These are phyloP conservation scores for Leptographium lundbergii DNA, from an alignment of 2,329 filamentous ascomycete species.

Conservation along the genomic window DNA sequence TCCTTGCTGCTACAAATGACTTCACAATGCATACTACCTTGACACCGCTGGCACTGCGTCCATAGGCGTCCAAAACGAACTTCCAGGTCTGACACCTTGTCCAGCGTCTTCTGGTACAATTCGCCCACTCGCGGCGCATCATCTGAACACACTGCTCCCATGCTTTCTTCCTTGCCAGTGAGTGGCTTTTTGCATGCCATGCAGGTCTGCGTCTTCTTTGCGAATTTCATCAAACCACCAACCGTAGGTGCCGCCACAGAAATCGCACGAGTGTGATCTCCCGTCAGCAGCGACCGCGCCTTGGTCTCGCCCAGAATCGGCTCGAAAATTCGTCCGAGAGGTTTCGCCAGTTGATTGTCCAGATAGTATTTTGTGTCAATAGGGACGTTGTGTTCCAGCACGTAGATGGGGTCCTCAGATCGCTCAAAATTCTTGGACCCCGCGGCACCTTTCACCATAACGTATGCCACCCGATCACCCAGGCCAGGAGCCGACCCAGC, in stretches of 20 bases:
- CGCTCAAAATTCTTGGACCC: slow-evolving; percentile 94
- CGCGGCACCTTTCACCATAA: slow-evolving; percentile 85
- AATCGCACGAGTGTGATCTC: slow-evolving; percentile 90
- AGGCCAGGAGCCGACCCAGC: slow-evolving; percentile 84
- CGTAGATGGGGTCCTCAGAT: slow-evolving; percentile 92
- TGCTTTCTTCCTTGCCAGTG: slow-evolving; percentile 59
- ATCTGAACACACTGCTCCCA: slow-evolving; percentile 70
- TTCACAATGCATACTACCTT: slow-evolving; percentile 95
- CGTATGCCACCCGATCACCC: slow-evolving; percentile 93
- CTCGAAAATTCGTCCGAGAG: slow-evolving; percentile 89
- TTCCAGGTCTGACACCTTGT: slow-evolving; percentile 82
- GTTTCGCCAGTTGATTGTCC: slow-evolving; percentile 95
- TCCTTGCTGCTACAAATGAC: slow-evolving; percentile 95
- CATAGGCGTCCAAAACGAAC: slow-evolving; percentile 85
- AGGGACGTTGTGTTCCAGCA: slow-evolving; percentile 92
- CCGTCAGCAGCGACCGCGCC: slow-evolving; percentile 71
- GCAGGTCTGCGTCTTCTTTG: slow-evolving; percentile 94
- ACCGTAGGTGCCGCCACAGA: slow-evolving; percentile 83
- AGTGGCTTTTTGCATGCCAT: slow-evolving; percentile 99
- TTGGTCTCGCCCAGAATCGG: slow-evolving; percentile 83
- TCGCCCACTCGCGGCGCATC: slow-evolving; percentile 80
- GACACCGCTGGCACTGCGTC: slow-evolving; percentile 97
- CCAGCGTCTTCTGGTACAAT: slow-evolving; percentile 82
- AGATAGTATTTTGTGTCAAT: slow-evolving; percentile 98
- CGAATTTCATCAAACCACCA: slow-evolving; percentile 94